Percentiles rank a stretch among this genome's conserved stretches.
These are phyloP conservation scores for Fraxinus angustifolia DNA, from an alignment of 305 asterid species.

Conservation along the genomic window DNA sequence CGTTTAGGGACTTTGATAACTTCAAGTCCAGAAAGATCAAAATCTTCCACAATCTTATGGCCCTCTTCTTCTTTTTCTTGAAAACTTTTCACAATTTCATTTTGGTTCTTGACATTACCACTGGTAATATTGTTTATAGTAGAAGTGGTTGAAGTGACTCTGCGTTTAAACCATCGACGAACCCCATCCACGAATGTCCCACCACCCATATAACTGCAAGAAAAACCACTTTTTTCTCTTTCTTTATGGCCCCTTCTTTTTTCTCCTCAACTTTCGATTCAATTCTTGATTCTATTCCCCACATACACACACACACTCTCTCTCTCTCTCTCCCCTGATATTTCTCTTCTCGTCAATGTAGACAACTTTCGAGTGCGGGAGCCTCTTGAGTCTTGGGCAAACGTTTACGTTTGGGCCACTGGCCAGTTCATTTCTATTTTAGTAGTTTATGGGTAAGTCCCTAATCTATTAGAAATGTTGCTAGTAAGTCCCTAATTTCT, in stretches of 20 bases:
- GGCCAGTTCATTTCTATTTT: not conserved
- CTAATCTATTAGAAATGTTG: not conserved
- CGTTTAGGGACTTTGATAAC: slow-evolving; percentile 12
- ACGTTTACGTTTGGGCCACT: not conserved
- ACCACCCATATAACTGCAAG: slow-evolving; percentile 16
- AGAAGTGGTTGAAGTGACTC: not conserved
- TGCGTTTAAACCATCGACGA: slow-evolving; percentile 16
- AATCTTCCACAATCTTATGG: not conserved
- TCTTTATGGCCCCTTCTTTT: not conserved
- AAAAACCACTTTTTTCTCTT: not conserved
- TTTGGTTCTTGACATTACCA: not conserved
- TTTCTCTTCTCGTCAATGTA: not conserved
- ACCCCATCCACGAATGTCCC: slow-evolving; percentile 22
- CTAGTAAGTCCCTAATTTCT: not conserved
- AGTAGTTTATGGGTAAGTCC: not conserved
- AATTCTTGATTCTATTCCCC: slow-evolving; percentile 7
- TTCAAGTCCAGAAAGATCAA: slow-evolving; percentile 4
- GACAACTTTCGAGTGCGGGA: not conserved
- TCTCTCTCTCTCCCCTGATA: not conserved
- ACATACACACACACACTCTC: no score
- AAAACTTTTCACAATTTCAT: not conserved
- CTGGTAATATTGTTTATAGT: not conserved
- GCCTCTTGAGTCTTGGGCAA: not conserved
- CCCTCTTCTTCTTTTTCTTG: not conserved
- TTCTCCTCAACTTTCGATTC: slow-evolving; percentile 1